Base-by-base conservation (phyloP, 1,139 yeast species). In the Pichia inconspicua region DNA sequence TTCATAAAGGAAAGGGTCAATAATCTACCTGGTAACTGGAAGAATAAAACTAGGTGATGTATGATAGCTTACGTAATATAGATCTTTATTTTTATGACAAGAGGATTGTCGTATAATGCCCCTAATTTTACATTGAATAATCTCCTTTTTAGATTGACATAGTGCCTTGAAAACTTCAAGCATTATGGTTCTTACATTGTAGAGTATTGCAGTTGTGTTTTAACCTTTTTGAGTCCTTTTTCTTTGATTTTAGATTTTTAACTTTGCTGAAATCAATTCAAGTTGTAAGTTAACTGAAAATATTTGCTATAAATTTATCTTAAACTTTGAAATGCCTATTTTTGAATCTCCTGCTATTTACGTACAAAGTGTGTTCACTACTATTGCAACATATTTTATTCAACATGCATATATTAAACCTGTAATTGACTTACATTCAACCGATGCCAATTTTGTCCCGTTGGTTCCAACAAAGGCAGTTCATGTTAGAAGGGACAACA, bases 401-500 rank as follows among this genome's bases (percentile, higher is more conserved):
- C 74, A 72, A 48, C 70, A 66, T 56, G 62, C 74, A 41, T 66
- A 69, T 43, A 53, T 70, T 54, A 65, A 66, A 49, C 66, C 63
- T 42, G 50, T 67, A 36, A 54, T 70, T 45, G 71, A 70, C 53
- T 58, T 68, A 48, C 70, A 68, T 46, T 56, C 66, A 17, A 65
- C 71, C 5, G 63, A 67, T 40, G 73, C 75, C 27, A 65, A 64
- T 50, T 60, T 71, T 40, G 52, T 64, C 7, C 76, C 77, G 28
- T 63, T 74, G 46, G 62, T 71, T 3, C 75, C 80, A 8, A 65
- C 67, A 19, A 70, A 69, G 4, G 70, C 64, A 27, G 68, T 68
- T 55, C 68, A 67, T 54, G 62, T 79, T 39, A 72, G 84, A 47
- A 69, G 77, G 39, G 80, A 77, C 50, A 66, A 77, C 48, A 69